Evolutionary conservation across 179 eudicot species (phyloP).

Genomic region (Nepenthes alata): DNA sequence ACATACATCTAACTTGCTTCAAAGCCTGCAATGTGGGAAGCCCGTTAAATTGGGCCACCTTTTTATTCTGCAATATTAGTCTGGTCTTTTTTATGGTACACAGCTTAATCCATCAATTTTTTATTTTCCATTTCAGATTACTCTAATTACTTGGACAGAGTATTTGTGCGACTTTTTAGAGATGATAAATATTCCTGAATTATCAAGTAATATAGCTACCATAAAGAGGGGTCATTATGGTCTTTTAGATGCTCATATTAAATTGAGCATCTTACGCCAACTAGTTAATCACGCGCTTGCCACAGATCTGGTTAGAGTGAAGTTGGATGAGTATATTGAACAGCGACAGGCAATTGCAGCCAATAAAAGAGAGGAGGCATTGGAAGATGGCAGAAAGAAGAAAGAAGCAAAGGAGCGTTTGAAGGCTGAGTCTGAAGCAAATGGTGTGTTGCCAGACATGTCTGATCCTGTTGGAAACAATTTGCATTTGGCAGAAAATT

Average conservation of each 20-base stretch:
- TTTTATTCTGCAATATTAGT: too few relatives aligned
- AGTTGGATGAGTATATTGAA: constrained; percentile 68
- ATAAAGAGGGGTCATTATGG: constrained; percentile 90
- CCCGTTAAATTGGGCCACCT: too few relatives aligned
- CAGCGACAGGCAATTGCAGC: constrained; percentile 65
- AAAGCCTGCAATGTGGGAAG: too few relatives aligned
- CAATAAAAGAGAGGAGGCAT: constrained; percentile 66
- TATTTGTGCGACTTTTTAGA: constrained; percentile 84
- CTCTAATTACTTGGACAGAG: constrained; percentile 70
- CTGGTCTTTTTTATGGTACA: too few relatives aligned
- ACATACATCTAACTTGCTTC: too few relatives aligned
- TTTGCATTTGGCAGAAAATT: constrained; percentile 14
- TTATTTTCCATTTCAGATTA: constrained; percentile 44
- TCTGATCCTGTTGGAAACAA: constrained; percentile 20
- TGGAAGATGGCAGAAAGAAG: constrained; percentile 78
- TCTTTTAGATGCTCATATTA: constrained; percentile 50
- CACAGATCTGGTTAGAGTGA: constrained; percentile 46
- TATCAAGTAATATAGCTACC: constrained; percentile 40
- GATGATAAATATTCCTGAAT: constrained; percentile 33
- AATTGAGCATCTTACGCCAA: constrained; percentile 54
- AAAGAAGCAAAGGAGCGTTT: constrained; percentile 67
- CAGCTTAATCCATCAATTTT: neutral
- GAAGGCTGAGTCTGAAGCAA: constrained; percentile 38
- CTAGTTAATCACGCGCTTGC: constrained; percentile 47
- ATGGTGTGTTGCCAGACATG: constrained; percentile 22